Evolutionary conservation across 768 basidiomycete species (phyloP), one percentile per base, ranked within the genome.

Genomic region (Coprinellus micaceus): DNA sequence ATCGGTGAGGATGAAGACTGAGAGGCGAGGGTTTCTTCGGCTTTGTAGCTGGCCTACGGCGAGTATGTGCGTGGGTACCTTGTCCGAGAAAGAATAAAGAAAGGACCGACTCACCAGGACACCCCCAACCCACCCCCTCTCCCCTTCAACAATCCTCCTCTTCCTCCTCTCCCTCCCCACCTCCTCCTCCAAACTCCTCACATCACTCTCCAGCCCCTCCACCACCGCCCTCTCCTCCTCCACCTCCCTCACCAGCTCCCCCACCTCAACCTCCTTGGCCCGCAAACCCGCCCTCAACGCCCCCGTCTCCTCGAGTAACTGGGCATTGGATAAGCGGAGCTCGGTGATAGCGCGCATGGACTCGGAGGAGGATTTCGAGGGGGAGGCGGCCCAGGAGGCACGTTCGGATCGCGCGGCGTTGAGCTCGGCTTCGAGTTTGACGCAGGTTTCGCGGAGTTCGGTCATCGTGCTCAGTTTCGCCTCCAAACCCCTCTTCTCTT

Each of bases 401-500:
- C n/a, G n/a, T n/a, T n/a, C n/a, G n/a, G n/a, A n/a, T n/a, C n/a
- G n/a, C n/a, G n/a, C n/a, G n/a, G n/a, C n/a, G n/a, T n/a, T n/a
- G n/a, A n/a, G n/a, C n/a, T n/a, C n/a, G n/a, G n/a, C n/a, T n/a
- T n/a, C n/a, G n/a, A n/a, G n/a, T n/a, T n/a, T n/a, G n/a, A n/a
- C n/a, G n/a, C n/a, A n/a, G n/a, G n/a, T n/a, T n/a, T n/a, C n/a
- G n/a, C n/a, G n/a, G n/a, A n/a, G n/a, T n/a, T n/a, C n/a, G n/a
- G n/a, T n/a, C n/a, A n/a, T n/a, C n/a, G n/a, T n/a, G n/a, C n/a
- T n/a, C n/a, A n/a, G n/a, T n/a, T n/a, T n/a, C n/a, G n/a, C 64
- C 39, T 78, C 79, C 19, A 87, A 83, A 76, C 4, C 83, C 75
- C 59, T 91, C 90, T 69, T 92, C 87, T 65, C n/a, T n/a, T n/a